Conservation (phyloP, 805 yeast species). For the Barnettozyma siamensis region DNA sequence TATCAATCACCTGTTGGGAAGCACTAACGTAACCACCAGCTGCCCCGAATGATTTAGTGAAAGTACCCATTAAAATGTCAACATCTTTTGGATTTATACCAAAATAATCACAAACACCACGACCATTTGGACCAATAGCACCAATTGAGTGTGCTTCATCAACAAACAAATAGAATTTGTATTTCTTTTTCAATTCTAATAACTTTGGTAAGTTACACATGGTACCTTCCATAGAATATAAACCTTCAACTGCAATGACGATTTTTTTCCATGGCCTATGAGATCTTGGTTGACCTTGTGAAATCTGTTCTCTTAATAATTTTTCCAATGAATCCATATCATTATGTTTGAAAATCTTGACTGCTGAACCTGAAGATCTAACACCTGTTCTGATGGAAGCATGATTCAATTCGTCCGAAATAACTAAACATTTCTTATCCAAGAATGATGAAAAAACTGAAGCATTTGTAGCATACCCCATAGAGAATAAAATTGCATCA, state of each 20-base stretch:
- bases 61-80: conserved; percentile 94
- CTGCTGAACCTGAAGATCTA: conserved; percentile 86
- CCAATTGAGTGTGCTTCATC: conserved; percentile 99
- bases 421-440: conserved; percentile 82
- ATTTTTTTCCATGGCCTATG: conserved; percentile 96
- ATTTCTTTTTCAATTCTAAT: conserved; percentile 73
- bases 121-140: conserved; percentile 93
- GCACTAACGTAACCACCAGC: conserved; percentile 98
- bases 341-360: conserved; percentile 87
- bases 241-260: conserved; percentile 83
- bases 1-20: conserved; percentile 59
- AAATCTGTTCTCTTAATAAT: conserved; percentile 66
- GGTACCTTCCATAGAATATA: conserved; percentile 79
- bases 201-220: conserved; percentile 63
- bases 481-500: conserved; percentile 77
- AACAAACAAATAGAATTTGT: conserved; percentile 83
- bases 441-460: conserved; percentile 76
- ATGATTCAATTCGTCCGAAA: conserved; percentile 92
- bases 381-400: conserved; percentile 95
- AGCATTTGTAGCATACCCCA: conserved; percentile 97
- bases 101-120: conserved; percentile 93
- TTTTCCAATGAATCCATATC: conserved; percentile 77
- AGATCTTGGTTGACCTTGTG: conserved; percentile 53
- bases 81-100: conserved; percentile 68
- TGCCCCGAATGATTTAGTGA: conserved; percentile 97